These are phyloP conservation scores for Prunus mume DNA, from an alignment of 306 rosid species.

Conservation along the genomic window DNA sequence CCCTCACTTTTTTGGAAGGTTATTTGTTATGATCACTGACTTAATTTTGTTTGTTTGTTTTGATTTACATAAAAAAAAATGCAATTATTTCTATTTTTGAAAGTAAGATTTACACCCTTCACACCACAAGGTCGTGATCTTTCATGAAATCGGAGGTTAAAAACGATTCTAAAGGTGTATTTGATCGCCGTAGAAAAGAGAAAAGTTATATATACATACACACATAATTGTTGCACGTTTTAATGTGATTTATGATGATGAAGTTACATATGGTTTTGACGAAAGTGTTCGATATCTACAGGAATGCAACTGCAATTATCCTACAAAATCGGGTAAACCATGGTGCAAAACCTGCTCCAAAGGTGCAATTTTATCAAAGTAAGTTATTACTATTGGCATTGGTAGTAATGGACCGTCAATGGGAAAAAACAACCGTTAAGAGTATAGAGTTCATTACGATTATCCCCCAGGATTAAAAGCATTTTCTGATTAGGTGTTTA, in stretches of 20 bases:
- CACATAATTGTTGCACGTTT: not conserved
- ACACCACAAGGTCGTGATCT: constrained; percentile 8
- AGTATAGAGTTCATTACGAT: not conserved
- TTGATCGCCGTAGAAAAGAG: not conserved
- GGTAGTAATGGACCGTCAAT: not conserved
- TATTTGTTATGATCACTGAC: too few species aligned
- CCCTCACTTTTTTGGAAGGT: too few species aligned
- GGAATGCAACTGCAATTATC: not conserved
- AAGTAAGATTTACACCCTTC: not conserved
- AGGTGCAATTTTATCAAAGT: not conserved
- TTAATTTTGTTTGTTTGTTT: not conserved
- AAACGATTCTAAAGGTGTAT: not conserved
- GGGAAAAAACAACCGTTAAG: not conserved
- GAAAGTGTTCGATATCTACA: not conserved
- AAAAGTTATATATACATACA: not conserved
- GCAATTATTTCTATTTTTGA: constrained; percentile 7
- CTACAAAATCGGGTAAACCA: not conserved
- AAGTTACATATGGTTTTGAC: not conserved
- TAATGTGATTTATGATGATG: not conserved
- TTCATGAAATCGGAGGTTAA: not conserved
- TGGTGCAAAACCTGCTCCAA: not conserved
- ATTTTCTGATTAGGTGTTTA: too few species aligned
- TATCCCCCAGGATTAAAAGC: not conserved
- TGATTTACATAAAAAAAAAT: not conserved
- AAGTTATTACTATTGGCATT: not conserved